Base-by-base conservation (phyloP, 371 early-diverging fungal genomes). In the Batkoa obscura region DNA sequence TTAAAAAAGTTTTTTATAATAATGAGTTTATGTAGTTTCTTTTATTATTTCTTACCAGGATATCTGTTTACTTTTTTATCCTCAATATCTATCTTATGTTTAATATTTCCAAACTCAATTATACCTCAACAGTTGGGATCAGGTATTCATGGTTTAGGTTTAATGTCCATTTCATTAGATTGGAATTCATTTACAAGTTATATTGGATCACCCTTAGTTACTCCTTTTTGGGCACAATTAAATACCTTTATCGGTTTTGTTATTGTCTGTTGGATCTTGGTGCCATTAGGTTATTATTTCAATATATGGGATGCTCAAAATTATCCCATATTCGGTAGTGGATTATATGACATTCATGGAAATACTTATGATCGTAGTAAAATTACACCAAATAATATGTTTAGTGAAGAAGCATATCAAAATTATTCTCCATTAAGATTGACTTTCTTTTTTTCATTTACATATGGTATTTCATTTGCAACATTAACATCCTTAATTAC, bases 381-480 rank as follows among this genome's bases (percentile, higher is more conserved):
- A 59, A 72, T 83, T 5, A 64, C 80, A 64, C 71, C 60, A 10
- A 42, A 67, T 10, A 73, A 78, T 15, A 71, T 69, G 38, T 59
- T 88, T 55, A 72, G 82, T 57, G 73, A 66, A 47, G 70, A 66
- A 1, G 68, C 64, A 3, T 86, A 85, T 56, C 76, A 65, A 3
- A 71, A 65, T 30, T 74, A 81, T 59, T 74, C 77, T 5, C 86
- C 87, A 3, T 65, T 87, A 71, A 68, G 81, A 64, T 72, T 78
- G 69, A 63, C 71, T 12, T 62, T 69, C 23, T 73, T 78, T 57
- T 74, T 75, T 62, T 73, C 71, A 1, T 60, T 77, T 36, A 72
- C 72, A 0, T 65, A 65, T 23, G 60, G 60, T 15, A 49, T 62
- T 34, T 58, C 60, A 1, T 60, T 62, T 35, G 59, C 60, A 3